Evolutionary conservation across 257 asterid species (phyloP), one percentile per base, ranked within the genome.

Genomic region (Przewalskia tangutica): DNA sequence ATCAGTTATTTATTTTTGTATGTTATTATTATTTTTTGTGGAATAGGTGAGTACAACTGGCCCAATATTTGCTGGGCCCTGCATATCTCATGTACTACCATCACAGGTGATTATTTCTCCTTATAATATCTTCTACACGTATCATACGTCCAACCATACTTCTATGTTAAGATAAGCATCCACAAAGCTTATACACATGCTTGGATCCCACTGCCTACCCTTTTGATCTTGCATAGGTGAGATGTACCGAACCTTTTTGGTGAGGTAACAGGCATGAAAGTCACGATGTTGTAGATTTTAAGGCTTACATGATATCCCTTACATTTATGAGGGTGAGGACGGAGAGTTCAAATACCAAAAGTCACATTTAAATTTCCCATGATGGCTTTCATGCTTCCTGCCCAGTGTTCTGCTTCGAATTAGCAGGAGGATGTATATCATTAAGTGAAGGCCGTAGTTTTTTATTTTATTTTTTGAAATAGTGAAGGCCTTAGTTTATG

Each of bases 11-110:
- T 56, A 34, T 13, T 82, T 10, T 50, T 77, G 58, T 38, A 40
- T 38, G 44, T n/a, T n/a, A n/a, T n/a, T 70, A 9, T 5, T 6
- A 17, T 8, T 56, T 32, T 65, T 86, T 63, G 58, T 83, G 70
- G 59, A 56, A 86, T 89, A 94, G 98, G 97, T 83, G 84, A 88
- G 85, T 83, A 92, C 97, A 63, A 90, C 91, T 68, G 98, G 98
- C 81, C 98, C 98, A 81, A 87, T 93, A 82, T 95, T 95, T 79
- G 95, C 95, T 84, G 98, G 98, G 88, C 97, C 97, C 76, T 87
- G 97, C 91, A 85, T 87, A 77, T 86, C 98, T 81, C 88, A 32
- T 56, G 84, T 88, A 40, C 85, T 93, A 85, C 89, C 97, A 82
- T 91, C 90, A 36, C 95, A 95, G 97, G 98, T 94, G 73, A 86